phyloP scores from a whole-genome alignment of 2,329 filamentous ascomycete genomes.

The Cladophialophora exuberans region DNA sequence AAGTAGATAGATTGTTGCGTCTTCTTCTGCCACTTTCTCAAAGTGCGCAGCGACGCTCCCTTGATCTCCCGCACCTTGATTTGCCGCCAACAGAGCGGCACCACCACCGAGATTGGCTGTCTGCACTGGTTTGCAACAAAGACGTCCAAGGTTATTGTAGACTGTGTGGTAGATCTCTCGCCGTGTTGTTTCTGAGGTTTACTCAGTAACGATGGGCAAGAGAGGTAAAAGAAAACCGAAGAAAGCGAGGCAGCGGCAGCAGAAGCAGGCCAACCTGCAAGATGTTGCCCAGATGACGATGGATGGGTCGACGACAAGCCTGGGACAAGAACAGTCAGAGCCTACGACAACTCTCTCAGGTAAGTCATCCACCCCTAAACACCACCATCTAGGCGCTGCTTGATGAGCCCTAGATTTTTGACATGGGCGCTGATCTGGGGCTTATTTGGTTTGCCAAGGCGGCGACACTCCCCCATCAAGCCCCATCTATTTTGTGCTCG shows the following conservation, averaged over 20 bases:
- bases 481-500: constrained; percentile 2
- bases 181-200: constrained; percentile 8
- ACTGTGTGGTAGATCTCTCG: constrained; percentile 13
- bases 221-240: constrained; percentile 8
- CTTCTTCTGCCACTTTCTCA: constrained; percentile 8
- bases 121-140: constrained; percentile 10
- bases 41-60: constrained; percentile 12
- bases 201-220: constrained; percentile 16
- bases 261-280: background rate
- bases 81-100: constrained; percentile 10
- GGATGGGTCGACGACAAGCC: background rate
- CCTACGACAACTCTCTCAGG: constrained; percentile 3
- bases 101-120: constrained; percentile 3
- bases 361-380: constrained; percentile 10
- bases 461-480: background rate
- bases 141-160: constrained; percentile 17
- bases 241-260: too few relatives aligned
- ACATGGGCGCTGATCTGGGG: background rate
- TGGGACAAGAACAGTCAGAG: constrained; percentile 4
- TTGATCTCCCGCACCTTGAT: constrained; percentile 8
- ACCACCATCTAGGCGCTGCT: background rate
- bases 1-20: constrained; percentile 26
- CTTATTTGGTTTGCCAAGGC: background rate
- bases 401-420: background rate
- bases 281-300: background rate